A percentile compares a stretch with the other conserved stretches of the same genome.
These are phyloP conservation scores for Boletus subcaerulescens DNA, from an alignment of 768 basidiomycete species.

Conservation along the genomic window DNA sequence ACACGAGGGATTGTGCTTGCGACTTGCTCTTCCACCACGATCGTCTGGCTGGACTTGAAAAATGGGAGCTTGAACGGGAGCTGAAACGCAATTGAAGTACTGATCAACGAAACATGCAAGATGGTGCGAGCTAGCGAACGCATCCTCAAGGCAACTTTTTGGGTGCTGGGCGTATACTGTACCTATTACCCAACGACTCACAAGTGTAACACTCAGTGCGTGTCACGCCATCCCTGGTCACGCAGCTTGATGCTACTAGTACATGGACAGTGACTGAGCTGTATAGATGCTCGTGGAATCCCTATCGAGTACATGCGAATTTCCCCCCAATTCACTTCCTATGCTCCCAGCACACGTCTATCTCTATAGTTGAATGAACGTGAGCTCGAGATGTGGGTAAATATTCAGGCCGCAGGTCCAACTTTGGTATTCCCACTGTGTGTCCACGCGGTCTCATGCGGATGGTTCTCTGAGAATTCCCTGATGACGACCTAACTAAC, in stretches of 20 bases:
- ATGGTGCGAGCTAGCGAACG: constrained; percentile 12
- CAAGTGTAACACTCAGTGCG: too few relatives aligned
- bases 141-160: constrained; percentile 11
- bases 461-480: neutral
- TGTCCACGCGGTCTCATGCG: neutral
- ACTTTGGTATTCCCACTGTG: neutral
- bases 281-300: too few relatives aligned
- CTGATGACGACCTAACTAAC: neutral
- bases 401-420: neutral
- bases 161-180: neutral
- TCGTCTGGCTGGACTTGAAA: constrained; percentile 38
- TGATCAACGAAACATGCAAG: constrained; percentile 21
- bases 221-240: too few relatives aligned
- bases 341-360: too few relatives aligned
- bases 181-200: too few relatives aligned
- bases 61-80: constrained; percentile 59
- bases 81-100: constrained; percentile 34
- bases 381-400: neutral
- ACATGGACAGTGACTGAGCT: too few relatives aligned
- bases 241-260: too few relatives aligned
- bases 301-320: too few relatives aligned
- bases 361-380: neutral
- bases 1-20: constrained; percentile 47
- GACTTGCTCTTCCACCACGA: constrained; percentile 16
- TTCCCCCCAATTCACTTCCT: too few relatives aligned